phyloP scores from a whole-genome alignment of 2,329 filamentous ascomycete genomes.

The Plenodomus tracheiphilus region DNA sequence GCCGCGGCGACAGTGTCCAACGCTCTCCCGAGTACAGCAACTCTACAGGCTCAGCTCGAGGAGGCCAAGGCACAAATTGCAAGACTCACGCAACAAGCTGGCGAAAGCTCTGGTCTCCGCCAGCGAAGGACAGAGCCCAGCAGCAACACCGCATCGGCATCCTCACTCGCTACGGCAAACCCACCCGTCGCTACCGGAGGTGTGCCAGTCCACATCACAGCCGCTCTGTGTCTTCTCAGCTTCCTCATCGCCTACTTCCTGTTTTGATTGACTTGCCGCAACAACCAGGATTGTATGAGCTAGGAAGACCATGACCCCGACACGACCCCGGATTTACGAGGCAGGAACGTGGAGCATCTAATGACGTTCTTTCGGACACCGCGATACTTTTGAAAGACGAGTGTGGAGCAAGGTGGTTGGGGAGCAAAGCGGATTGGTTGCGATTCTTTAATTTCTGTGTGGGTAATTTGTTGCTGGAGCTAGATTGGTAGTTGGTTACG shows the following conservation, averaged over 20 bases:
- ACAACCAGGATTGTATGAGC: not conserved
- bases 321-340: conserved; percentile 23
- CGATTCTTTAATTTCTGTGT: conserved; percentile 20
- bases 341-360: conserved; percentile 19
- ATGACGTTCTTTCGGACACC: conserved; percentile 8
- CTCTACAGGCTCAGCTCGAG: conserved; percentile 72
- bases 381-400: conserved; percentile 1
- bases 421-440: conserved; percentile 5
- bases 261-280: conserved; percentile 64
- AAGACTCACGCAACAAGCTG: conserved; percentile 63
- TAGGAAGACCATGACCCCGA: not conserved
- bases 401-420: conserved; percentile 5
- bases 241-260: conserved; percentile 96
- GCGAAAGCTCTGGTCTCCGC: conserved; percentile 64
- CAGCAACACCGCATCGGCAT: conserved; percentile 55
- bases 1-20: conserved; percentile 56
- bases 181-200: conserved; percentile 65
- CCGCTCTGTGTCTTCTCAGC: conserved; percentile 80
- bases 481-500: conserved; percentile 27
- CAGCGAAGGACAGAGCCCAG: conserved; percentile 71
- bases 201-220: conserved; percentile 84
- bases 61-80: conserved; percentile 76
- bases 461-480: conserved; percentile 23
- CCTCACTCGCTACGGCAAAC: conserved; percentile 56
- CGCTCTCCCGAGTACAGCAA: conserved; percentile 57